Base-by-base conservation (phyloP, 1,139 yeast species). In the Pneumocystis jirovecii region DNA sequence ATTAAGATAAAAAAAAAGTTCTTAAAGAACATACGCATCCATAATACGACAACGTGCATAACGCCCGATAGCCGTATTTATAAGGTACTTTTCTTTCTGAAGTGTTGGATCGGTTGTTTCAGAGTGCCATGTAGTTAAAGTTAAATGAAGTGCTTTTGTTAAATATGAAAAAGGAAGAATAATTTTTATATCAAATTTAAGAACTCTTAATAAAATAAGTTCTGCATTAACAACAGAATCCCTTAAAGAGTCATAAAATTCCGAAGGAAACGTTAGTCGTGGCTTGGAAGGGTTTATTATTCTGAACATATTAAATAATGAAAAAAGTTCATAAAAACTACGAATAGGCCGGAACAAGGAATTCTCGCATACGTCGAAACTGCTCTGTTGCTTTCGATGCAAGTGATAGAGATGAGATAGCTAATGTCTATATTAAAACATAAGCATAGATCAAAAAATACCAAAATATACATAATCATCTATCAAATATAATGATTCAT, bases 311-410 rank as follows among this genome's bases (percentile, higher is more conserved):
- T 61, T 45, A 29, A 45, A 61, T 8, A 45, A 12, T 19, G 7
- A 61, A 61, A 61, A 59, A 50, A 56, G 45, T 8, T n/a, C 17
- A 10, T 8, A n/a, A 19, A 17, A 44, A 60, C n/a, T 63, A 64
- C 65, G 37, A 61, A 64, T 68, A 65, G 1, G 70, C 69, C 12
- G 70, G 70, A 4, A 68, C 65, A 34, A 69, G 66, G 6, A 69
- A 65, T 37, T 69, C 70, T 35, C 70, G 65, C 10, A 68, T 65
- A 8, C 70, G 66, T 21, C 70, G 66, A 8, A 67, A 66, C 21
- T 65, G 65, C 61, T 69, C 70, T 5, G 70, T 66, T 6, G 68
- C 60, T 60, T 69, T 69, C 31, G 68, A 61, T 7, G 70, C 69
- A 21, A 68, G 65, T 5, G 69, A 66, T 5, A 69, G 61, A 34